Evolutionary conservation across 495 filamentous ascomycete genomes (phyloP).

Genomic region (Penicillium chermesinum): DNA sequence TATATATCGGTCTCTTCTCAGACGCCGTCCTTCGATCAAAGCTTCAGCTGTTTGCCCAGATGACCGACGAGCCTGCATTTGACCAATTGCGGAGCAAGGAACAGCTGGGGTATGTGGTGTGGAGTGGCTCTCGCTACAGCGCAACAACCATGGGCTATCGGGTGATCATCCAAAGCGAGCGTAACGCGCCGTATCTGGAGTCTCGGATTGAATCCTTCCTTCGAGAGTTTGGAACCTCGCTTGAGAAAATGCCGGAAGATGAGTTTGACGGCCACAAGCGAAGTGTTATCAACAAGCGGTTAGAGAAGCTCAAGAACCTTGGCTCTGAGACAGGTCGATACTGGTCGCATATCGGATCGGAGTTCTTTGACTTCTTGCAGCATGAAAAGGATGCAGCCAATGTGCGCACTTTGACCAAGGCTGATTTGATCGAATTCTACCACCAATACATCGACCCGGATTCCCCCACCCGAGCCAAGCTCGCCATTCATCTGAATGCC

Average conservation of each 20-base stretch:
- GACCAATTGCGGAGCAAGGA: slow-evolving; percentile 94
- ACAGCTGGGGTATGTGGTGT: slow-evolving; percentile 95
- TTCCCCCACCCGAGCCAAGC: slow-evolving; percentile 70
- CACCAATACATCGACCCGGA: slow-evolving; percentile 67
- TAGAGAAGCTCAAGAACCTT: slow-evolving; percentile 92
- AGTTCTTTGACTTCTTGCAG: slow-evolving; percentile 84
- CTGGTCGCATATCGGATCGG: slow-evolving; percentile 78
- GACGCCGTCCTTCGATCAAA: slow-evolving; percentile 67
- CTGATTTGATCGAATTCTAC: slow-evolving; percentile 76
- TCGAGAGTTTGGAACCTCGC: slow-evolving; percentile 50
- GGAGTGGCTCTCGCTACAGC: slow-evolving; percentile 65
- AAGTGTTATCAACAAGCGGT: slow-evolving; percentile 78
- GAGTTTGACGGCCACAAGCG: slow-evolving; percentile 91
- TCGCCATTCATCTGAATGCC: slow-evolving; percentile 77
- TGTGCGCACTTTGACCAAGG: slow-evolving; percentile 69
- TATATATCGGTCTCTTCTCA: slow-evolving; percentile 70
- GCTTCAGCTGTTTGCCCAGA: slow-evolving; percentile 78
- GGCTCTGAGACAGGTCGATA: slow-evolving; percentile 75
- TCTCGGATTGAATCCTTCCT: slow-evolving; percentile 83
- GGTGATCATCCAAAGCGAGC: slow-evolving; percentile 93
- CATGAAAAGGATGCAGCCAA: slow-evolving; percentile 72
- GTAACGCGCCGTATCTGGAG: slow-evolving; percentile 75
- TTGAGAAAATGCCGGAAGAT: slow-evolving; percentile 72
- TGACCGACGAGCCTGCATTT: slow-evolving; percentile 89
- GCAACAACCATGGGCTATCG: slow-evolving; percentile 76